A percentile compares a stretch with the other conserved stretches of the same genome.
Evolutionary conservation across 345 rosid species (phyloP).

Genomic region (Xanthoceras sorbifolium): DNA sequence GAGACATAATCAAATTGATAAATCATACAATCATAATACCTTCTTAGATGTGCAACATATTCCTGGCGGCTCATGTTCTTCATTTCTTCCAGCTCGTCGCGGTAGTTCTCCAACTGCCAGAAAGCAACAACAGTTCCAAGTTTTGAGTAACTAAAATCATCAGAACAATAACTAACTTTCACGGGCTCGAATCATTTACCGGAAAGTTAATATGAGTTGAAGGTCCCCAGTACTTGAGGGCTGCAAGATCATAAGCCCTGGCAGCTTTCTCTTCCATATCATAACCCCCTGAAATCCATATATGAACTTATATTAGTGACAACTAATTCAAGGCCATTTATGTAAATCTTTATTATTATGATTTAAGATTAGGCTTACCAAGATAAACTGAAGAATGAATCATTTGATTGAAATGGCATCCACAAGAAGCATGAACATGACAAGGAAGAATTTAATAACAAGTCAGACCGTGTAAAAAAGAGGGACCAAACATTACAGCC

Average conservation of each 20-base stretch:
- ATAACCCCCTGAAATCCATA: slow-evolving; percentile 61
- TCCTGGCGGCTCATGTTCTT: slow-evolving; percentile 84
- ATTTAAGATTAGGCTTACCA: slow-evolving; percentile 41
- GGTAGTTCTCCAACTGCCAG: slow-evolving; percentile 63
- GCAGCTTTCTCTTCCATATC: slow-evolving; percentile 92
- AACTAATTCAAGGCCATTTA: not conserved
- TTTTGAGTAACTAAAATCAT: not conserved
- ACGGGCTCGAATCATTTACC: slow-evolving; percentile 36
- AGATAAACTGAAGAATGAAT: slow-evolving; percentile 58
- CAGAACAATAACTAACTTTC: not conserved
- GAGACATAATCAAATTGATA: not conserved
- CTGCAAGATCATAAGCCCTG: slow-evolving; percentile 82
- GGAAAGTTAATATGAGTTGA: slow-evolving; percentile 76
- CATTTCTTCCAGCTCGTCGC: slow-evolving; percentile 64
- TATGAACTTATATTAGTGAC: not conserved
- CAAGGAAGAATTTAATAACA: slow-evolving; percentile 27
- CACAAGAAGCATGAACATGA: slow-evolving; percentile 31
- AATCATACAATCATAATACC: slow-evolving; percentile 31
- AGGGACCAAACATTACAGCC: slow-evolving; percentile 25
- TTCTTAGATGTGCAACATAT: slow-evolving; percentile 74
- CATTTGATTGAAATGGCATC: slow-evolving; percentile 42
- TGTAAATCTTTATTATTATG: not conserved
- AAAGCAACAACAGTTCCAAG: not conserved
- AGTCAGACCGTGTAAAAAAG: slow-evolving; percentile 38
- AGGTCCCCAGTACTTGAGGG: slow-evolving; percentile 86